These are phyloP conservation scores for Corymbia citriodora DNA, from an alignment of 441 rosid species.

Conservation along the genomic window DNA sequence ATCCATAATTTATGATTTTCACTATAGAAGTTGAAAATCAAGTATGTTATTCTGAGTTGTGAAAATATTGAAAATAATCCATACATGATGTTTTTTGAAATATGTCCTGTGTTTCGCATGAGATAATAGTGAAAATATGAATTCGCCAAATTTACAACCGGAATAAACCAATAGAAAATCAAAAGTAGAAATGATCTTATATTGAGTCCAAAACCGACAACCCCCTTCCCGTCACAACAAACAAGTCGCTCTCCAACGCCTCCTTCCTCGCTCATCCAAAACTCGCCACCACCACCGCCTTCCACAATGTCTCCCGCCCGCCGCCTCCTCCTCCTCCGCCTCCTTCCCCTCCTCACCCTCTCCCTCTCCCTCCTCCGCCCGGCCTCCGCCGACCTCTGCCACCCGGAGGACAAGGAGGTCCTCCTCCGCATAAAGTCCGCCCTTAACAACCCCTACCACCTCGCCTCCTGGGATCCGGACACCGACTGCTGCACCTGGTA, in stretches of 20 bases:
- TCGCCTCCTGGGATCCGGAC: not conserved
- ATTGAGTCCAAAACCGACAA: too few relatives aligned
- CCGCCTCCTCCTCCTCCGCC: not conserved
- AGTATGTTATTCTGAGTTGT: not conserved
- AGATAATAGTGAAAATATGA: not conserved
- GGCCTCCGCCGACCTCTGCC: not conserved
- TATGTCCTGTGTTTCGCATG: not conserved
- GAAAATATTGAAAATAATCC: not conserved
- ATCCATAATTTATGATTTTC: too few relatives aligned
- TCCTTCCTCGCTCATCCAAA: not conserved
- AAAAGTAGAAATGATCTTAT: not conserved
- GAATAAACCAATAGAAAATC: not conserved
- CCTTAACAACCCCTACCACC: not conserved
- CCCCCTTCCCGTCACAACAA: not conserved
- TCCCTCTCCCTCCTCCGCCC: not conserved
- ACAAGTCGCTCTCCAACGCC: not conserved
- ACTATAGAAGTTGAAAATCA: too few relatives aligned
- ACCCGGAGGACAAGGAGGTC: not conserved
- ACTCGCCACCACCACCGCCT: not conserved
- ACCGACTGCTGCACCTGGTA: conserved; percentile 8
- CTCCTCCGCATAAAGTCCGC: conserved; percentile 7
- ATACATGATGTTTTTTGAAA: not conserved
- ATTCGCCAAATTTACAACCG: not conserved
- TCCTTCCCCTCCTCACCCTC: not conserved
- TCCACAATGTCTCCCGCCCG: not conserved